Evolutionary conservation across 768 basidiomycete species (phyloP), one percentile per base, ranked within the genome.

Genomic region (Strobilomyces echinocephalus): DNA sequence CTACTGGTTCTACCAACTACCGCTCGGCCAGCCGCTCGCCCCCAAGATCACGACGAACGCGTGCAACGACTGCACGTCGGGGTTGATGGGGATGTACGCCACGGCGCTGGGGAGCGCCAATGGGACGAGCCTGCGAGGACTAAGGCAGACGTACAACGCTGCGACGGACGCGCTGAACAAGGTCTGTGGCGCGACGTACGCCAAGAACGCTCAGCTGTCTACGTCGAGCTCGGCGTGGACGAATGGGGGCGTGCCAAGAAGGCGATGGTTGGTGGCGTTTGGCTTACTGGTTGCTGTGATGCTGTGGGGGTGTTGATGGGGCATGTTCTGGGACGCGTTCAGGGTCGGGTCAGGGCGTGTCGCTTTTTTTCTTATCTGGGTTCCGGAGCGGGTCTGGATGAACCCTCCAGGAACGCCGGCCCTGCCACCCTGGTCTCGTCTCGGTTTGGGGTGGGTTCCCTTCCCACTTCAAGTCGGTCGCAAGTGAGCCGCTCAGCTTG

Each of bases 1-100:
- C 64, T 67, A 83, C n/a, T 89, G 84, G 73, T 80, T 83, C 66
- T 93, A 88, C 72, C 68, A 74, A 34, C 75, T 92, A 11, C 84
- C 85, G 4, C 76, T 85, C 11, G 88, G 84, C 12, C 69, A 74
- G 21, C 51, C 60, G 11, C 70, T 89, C 1, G 83, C 84, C 6
- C 73, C 76, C 5, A 52, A 50, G 52, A 69, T 69, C 20, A 74
- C 79, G 15, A 68, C 60, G 16, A 78, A 77, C 16, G 75, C 80
- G 15, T 92, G 90, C 65, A 84, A 81, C 3, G 53, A 75, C 5
- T 92, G 90, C 67, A 80, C 80, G 20, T 77, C 80, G 66, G 75
- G 67, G 56, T 55, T 88, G 10, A 77, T 92, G 78, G 66, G 63
- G 16, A 59, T 74, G 34, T 91, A 85, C 63, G 74, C 74, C 8